Evolutionary conservation across 2,329 filamentous ascomycete genomes (phyloP), one percentile per base, ranked within the genome.

Genomic region (Coniochaeta ligniaria): DNA sequence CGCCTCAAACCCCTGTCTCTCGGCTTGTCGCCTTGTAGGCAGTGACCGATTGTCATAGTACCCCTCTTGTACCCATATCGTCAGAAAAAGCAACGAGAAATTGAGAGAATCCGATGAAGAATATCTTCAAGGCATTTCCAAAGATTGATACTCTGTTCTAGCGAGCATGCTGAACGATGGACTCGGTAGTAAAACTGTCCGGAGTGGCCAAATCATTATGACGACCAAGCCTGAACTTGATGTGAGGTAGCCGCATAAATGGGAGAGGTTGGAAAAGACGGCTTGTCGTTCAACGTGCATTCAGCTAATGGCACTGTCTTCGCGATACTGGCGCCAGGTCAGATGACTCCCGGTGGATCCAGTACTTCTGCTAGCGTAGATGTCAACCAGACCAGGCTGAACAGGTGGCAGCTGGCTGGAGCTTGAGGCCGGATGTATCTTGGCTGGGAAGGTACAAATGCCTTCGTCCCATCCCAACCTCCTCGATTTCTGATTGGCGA

Each of bases 301-400:
- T 2, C 3, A 31, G 47, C 47, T 52, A 52, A 28, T 17, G 47
- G 31, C 63, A 65, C 65, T 66, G 65, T 66, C 59, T 60, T 61
- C 65, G 64, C 65, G 65, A 67, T 62, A 65, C 56, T 65, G 60
- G 58, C 65, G 64, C 65, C 62, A 62, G 58, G 62, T 66, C 65
- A 67, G 63, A 60, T 66, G 65, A 57, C 54, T 57, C 4, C 8
- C 4, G n/a, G 31, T 16, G 24, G 47, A 6, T 16, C 14, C 6
- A 6, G 22, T 52, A 31, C 47, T 52, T n/a, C 47, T 52, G 47
- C 6, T 52, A 52, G 47, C 24, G 24, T 26, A 2, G 3, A 31
- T 2, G 22, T 26, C 11, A 22, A 17, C 22, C 11, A 16, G n/a
- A 6, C n/a, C 9, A 33, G 31, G 31, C 31, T 33, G n/a, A n/a